Evolutionary conservation across 805 yeast genomes (phyloP).

Genomic region (Brettanomyces bruxellensis): DNA sequence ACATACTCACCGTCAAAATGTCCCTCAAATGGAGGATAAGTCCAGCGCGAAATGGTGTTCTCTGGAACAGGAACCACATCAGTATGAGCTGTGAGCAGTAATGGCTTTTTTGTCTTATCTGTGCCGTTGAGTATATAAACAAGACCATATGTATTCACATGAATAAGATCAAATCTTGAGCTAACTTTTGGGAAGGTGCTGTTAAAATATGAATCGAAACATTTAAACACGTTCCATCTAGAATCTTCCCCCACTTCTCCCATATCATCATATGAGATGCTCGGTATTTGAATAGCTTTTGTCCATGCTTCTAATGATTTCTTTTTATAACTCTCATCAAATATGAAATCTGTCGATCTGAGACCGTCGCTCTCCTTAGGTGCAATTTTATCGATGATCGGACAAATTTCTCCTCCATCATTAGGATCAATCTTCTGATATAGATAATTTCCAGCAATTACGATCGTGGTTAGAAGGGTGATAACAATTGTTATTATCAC

Average conservation of each 20-base stretch:
- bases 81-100: constrained; percentile 40
- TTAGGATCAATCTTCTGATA: too few relatives aligned
- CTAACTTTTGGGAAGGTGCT: constrained; percentile 33
- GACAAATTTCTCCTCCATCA: not conserved
- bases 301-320: constrained; percentile 11
- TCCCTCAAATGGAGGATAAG: constrained; percentile 26
- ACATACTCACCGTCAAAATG: constrained; percentile 28
- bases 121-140: constrained; percentile 38
- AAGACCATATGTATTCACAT: constrained; percentile 35
- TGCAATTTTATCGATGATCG: not conserved
- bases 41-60: constrained; percentile 31
- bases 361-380: not conserved
- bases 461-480: too few relatives aligned
- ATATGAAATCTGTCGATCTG: not conserved
- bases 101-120: constrained; percentile 28
- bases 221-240: constrained; percentile 24
- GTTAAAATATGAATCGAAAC: constrained; percentile 31
- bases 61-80: constrained; percentile 43
- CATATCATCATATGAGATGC: constrained; percentile 51
- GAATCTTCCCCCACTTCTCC: constrained; percentile 33
- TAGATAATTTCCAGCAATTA: too few relatives aligned
- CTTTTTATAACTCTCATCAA: not conserved
- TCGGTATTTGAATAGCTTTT: constrained; percentile 56
- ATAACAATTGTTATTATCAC: too few relatives aligned
- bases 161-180: constrained; percentile 24